Evolutionary conservation across 768 basidiomycete species (phyloP).

Genomic region (Trichaptum fuscoviolaceum): DNA sequence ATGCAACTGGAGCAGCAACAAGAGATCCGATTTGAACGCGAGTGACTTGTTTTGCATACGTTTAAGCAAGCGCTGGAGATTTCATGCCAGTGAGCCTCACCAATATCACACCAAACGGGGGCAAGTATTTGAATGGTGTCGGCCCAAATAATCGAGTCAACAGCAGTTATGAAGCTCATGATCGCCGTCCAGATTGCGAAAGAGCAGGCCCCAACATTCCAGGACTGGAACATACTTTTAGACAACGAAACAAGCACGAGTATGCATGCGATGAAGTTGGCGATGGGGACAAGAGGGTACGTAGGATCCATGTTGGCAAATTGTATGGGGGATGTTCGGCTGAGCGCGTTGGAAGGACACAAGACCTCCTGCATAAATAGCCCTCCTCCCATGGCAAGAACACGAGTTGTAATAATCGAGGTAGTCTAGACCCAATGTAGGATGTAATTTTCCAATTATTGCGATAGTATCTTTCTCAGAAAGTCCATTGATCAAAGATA

Average conservation of each 20-base stretch:
- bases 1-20: background rate
- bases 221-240: conserved; percentile 4
- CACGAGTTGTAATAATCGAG: too few relatives aligned
- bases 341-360: too few relatives aligned
- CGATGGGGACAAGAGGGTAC: background rate
- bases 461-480: too few relatives aligned
- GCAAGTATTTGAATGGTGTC: conserved; percentile 18
- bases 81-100: conserved; percentile 20
- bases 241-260: background rate
- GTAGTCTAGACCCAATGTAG: too few relatives aligned
- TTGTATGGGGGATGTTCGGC: too few relatives aligned
- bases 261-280: background rate
- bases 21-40: background rate
- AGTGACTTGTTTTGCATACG: background rate
- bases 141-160: conserved; percentile 31
- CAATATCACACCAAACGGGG: conserved; percentile 34
- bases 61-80: background rate
- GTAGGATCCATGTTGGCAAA: too few relatives aligned
- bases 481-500: too few relatives aligned
- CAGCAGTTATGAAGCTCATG: background rate
- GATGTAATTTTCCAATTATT: too few relatives aligned
- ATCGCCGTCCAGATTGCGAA: conserved; percentile 27
- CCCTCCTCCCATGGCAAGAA: too few relatives aligned
- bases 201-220: conserved; percentile 29
- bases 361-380: too few relatives aligned